Evolutionary conservation across 2,329 filamentous ascomycete species (phyloP).

Genomic region (Sporothrix pseudoabietina): DNA sequence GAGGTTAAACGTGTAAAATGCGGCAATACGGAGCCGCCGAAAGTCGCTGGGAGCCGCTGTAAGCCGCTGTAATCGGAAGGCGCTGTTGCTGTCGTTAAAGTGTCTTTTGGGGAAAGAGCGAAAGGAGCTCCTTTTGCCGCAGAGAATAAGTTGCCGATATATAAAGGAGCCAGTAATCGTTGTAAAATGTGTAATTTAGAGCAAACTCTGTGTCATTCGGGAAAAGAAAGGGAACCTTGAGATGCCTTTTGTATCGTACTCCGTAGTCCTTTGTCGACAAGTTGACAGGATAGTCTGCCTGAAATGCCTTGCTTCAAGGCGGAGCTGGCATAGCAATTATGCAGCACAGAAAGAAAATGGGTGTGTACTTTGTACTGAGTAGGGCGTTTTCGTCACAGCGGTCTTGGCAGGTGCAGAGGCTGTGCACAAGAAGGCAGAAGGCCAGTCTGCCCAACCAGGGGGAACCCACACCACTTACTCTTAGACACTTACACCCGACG

Average conservation of each 20-base stretch:
- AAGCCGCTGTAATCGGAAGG: background rate
- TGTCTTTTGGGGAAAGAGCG: background rate
- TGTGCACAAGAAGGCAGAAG: background rate
- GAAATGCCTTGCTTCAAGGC: slow-evolving; percentile 3
- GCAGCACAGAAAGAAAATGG: no score
- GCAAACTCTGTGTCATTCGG: background rate
- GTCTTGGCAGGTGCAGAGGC: background rate
- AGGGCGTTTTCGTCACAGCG: background rate
- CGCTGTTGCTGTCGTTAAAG: background rate
- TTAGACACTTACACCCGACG: background rate
- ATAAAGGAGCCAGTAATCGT: background rate
- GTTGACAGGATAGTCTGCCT: background rate
- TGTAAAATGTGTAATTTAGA: background rate
- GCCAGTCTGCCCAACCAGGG: background rate
- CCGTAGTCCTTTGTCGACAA: no score
- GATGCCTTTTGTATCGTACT: background rate
- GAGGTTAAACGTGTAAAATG: background rate
- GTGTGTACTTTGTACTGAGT: background rate
- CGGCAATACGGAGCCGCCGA: background rate
- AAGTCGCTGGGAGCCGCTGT: background rate
- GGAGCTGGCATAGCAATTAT: background rate
- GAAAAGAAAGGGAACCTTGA: background rate
- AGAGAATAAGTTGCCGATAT: no score
- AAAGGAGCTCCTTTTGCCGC: background rate
- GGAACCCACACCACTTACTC: background rate